These are phyloP conservation scores for Boletellus ananas DNA, from an alignment of 768 basidiomycete species.

Conservation along the genomic window DNA sequence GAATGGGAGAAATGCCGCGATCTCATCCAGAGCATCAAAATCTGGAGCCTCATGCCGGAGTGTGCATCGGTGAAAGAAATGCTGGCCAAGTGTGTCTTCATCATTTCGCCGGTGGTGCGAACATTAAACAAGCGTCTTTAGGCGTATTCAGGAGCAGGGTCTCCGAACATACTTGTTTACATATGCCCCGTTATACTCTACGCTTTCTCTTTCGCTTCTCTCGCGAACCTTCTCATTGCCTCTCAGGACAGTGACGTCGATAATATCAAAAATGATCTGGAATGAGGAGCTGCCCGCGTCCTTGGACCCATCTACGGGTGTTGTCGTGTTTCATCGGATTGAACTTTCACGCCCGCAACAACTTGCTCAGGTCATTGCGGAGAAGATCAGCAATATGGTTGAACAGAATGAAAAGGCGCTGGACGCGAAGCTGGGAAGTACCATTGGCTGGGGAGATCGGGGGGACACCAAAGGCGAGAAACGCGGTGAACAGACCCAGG, in stretches of 20 bases:
- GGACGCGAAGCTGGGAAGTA: slow-evolving; percentile 76
- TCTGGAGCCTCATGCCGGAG: slow-evolving; percentile 97
- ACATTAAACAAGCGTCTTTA: slow-evolving; percentile 30
- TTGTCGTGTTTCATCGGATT: slow-evolving; percentile 90
- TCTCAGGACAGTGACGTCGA: slow-evolving; percentile 66
- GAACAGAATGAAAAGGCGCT: slow-evolving; percentile 91
- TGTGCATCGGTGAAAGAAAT: slow-evolving; percentile 85
- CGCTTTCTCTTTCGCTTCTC: slow-evolving; percentile 83
- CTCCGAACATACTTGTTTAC: slow-evolving; percentile 96
- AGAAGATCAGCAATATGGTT: slow-evolving; percentile 79
- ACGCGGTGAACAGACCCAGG: slow-evolving; percentile 73
- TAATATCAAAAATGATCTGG: slow-evolving; percentile 99
- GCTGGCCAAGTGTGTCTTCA: slow-evolving; percentile 72
- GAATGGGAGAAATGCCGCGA: slow-evolving; percentile 97
- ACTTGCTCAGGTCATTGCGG: slow-evolving; percentile 83
- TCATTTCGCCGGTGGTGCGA: background rate
- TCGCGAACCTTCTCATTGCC: slow-evolving; percentile 86
- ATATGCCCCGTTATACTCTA: slow-evolving; percentile 87
- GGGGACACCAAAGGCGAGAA: slow-evolving; percentile 62
- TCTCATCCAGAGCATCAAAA: slow-evolving; percentile 92
- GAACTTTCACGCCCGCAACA: slow-evolving; percentile 87
- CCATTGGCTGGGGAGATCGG: slow-evolving; percentile 52
- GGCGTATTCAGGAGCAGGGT: slow-evolving; percentile 97
- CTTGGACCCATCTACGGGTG: slow-evolving; percentile 84
- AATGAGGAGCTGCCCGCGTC: slow-evolving; percentile 92